A percentile compares a stretch with the other conserved stretches of the same genome.
These are phyloP conservation scores for Helminthosporium solani DNA, from an alignment of 2,329 filamentous ascomycete genomes.

Conservation along the genomic window DNA sequence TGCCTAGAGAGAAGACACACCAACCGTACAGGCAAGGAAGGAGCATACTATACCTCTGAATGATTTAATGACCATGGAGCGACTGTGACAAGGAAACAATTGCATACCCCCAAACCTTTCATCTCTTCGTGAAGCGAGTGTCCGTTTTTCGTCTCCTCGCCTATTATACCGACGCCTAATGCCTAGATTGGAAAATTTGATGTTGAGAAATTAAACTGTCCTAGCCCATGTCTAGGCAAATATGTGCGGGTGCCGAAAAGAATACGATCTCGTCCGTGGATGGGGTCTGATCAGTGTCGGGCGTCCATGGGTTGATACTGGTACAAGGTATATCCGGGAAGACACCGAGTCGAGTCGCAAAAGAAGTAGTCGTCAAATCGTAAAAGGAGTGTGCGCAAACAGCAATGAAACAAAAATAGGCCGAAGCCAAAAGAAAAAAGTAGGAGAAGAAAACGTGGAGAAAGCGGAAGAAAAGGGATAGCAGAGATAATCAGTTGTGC, in stretches of 20 bases:
- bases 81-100: slow-evolving; percentile 10
- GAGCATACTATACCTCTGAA: not conserved
- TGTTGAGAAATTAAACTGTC: not conserved
- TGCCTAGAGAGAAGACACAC: not conserved
- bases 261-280: not conserved
- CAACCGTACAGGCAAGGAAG: not conserved
- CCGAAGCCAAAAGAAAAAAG: slow-evolving; percentile 8
- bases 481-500: slow-evolving; percentile 4
- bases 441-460: slow-evolving; percentile 4
- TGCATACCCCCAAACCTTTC: not conserved
- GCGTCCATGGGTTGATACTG: not conserved
- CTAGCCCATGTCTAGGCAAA: slow-evolving; percentile 13
- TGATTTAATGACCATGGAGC: not conserved
- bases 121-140: slow-evolving; percentile 4
- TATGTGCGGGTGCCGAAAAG: slow-evolving; percentile 2
- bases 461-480: not conserved
- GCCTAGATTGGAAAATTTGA: not conserved
- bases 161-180: not conserved
- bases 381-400: not conserved
- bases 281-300: not conserved
- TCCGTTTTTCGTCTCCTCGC: not conserved
- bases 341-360: not conserved
- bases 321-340: not conserved
- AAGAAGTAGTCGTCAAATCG: not conserved
- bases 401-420: slow-evolving; percentile 9